Evolutionary conservation across 1,284 basidiomycete genomes (phyloP), one percentile per base, ranked within the genome.

Genomic region (Ceratobasidium sp.): DNA sequence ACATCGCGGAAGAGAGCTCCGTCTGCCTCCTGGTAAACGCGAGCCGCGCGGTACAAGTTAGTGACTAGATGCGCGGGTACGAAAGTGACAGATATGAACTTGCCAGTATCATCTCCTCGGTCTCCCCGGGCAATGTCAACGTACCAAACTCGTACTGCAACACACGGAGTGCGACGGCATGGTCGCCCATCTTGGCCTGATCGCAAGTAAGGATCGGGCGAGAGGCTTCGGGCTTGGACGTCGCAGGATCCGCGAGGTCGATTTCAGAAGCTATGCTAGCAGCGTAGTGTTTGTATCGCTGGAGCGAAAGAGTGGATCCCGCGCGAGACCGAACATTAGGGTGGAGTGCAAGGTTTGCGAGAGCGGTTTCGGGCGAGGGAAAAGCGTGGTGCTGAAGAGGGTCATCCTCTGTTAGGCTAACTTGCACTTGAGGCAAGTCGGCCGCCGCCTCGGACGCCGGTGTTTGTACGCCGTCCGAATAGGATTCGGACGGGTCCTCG

Each of bases 1-100:
- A 73, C 67, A 60, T 64, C 64, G 18, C 61, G 61, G 45, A 64
- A 64, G 26, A 64, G 9, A n/a, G 62, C 62, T 14, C 23, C 62
- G 16, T 67, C 62, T 4, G 50, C 28, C 48, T 67, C 62, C 62
- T 67, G 41, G 21, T 1, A 41, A 61, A 28, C 43, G 8, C 55
- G 16, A 36, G 10, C 36, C 12, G 12, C 18, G 18, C 4, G 4
- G 16, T 5, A 30, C 41, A 46, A 9, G 6, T 28, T n/a, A 32
- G 23, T 21, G 21, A 21, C 36, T 39, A 8, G 5, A 41, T 34
- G 12, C 30, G 26, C n/a, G 12, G n/a, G 46, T 9, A 23, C n/a
- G 23, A 46, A 46, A 12, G 1, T 18, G 52, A 55, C 52, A n/a
- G 14, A 4, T 14, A 2, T 30, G 3, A 30, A 45, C 61, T 21